Evolutionary conservation across 2,329 filamentous ascomycete genomes (phyloP), one percentile per base, ranked within the genome.

Genomic region (Fusarium multiceps): DNA sequence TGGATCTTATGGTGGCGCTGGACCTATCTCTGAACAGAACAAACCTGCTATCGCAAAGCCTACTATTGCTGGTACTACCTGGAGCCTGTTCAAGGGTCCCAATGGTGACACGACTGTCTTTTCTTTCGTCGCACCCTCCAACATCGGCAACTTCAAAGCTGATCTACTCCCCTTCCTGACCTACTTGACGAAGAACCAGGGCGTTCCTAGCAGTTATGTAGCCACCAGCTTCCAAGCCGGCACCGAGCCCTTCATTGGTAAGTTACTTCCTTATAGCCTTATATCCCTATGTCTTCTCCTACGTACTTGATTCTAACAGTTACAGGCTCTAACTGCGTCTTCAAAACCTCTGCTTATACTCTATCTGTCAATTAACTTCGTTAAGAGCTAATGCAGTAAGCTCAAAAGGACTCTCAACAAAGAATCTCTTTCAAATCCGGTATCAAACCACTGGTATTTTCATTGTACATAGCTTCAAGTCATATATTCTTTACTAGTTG

Each of bases 81-180:
- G 86, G 84, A 84, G 87, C 55, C 79, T 92, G 50, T 91, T 84
- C 79, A 82, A 82, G 60, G 89, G 89, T n/a, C 78, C 78, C n/a
- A 90, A 91, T 69, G 86, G 87, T 28, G 76, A 79, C 55, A 89
- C 83, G 70, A 87, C 83, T 6, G 89, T 92, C 13, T 91, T 85
- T 80, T 88, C 85, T 72, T 92, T 81, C 59, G 77, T 82, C 48
- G 78, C 77, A 3, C 48, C 71, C 18, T 82, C 77, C 48, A 77
- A 84, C 37, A 78, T 85, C n/a, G 82, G 80, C 23, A 82, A 69
- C 77, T 91, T 88, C 78, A 82, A 79, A 42, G 88, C 84, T 30
- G 87, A 92, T 75, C 73, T 90, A 68, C 82, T 82, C 70, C 78
- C 82, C 9, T 91, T 91, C 79, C 79, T 88, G 67, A 82, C 79